Evolutionary conservation across 495 filamentous ascomycete species (phyloP).

Genomic region (Trichoderma reesei): DNA sequence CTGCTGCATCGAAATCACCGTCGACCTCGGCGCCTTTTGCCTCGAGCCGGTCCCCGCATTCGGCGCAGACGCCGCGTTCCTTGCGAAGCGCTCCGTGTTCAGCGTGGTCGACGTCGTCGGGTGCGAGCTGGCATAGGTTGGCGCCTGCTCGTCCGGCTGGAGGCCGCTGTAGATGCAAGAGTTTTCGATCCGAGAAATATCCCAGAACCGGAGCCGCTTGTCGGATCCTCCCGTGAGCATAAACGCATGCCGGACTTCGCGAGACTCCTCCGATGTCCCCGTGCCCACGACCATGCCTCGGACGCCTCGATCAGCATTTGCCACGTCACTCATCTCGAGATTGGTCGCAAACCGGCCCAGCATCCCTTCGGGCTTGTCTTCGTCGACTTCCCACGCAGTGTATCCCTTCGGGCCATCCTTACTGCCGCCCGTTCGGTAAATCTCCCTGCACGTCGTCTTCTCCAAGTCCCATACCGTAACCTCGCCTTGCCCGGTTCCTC

Average conservation of each 20-base stretch:
- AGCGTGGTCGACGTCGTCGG: slow-evolving; percentile 58
- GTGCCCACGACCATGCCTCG: slow-evolving; percentile 48
- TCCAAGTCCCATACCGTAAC: slow-evolving; percentile 95
- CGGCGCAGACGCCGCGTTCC: slow-evolving; percentile 29
- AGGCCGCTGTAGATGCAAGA: slow-evolving; percentile 73
- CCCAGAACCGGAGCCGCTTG: slow-evolving; percentile 90
- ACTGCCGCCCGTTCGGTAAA: slow-evolving; percentile 59
- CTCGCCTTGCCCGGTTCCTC: slow-evolving; percentile 83
- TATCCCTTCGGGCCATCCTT: slow-evolving; percentile 56
- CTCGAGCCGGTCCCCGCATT: slow-evolving; percentile 27
- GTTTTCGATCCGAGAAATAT: slow-evolving; percentile 59
- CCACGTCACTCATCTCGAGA: slow-evolving; percentile 43
- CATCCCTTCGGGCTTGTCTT: slow-evolving; percentile 81
- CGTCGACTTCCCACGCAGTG: slow-evolving; percentile 82
- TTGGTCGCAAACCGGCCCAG: slow-evolving; percentile 75
- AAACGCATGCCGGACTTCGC: slow-evolving; percentile 54
- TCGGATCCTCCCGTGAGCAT: slow-evolving; percentile 82
- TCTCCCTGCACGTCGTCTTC: slow-evolving; percentile 77
- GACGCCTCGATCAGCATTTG: slow-evolving; percentile 46
- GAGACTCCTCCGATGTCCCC: slow-evolving; percentile 45
- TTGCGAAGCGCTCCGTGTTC: slow-evolving; percentile 58
- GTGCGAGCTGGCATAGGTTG: slow-evolving; percentile 62
- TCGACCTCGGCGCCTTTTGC: slow-evolving; percentile 49
- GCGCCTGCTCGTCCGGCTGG: slow-evolving; percentile 57
- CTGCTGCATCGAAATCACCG: slow-evolving; percentile 82